These are phyloP conservation scores for Leccinum boreale DNA, from an alignment of 768 basidiomycete genomes.

Conservation along the genomic window DNA sequence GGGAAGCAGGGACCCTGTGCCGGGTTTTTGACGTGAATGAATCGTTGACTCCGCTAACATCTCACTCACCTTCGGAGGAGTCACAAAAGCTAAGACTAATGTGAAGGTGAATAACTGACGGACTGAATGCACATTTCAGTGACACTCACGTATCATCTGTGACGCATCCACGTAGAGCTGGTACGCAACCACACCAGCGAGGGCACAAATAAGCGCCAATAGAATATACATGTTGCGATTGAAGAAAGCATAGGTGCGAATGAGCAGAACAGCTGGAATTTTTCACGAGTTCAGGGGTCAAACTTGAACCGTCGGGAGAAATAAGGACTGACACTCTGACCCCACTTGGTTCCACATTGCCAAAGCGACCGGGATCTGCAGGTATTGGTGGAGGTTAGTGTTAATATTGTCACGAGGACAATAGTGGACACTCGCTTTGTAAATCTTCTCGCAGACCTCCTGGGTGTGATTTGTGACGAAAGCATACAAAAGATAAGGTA, in stretches of 20 bases:
- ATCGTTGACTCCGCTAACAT: background rate
- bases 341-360: constrained; percentile 89
- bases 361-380: constrained; percentile 72
- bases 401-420: background rate
- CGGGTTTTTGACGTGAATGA: constrained; percentile 24
- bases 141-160: constrained; percentile 66
- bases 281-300: constrained; percentile 9
- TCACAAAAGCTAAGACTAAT: constrained; percentile 63
- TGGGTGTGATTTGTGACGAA: constrained; percentile 68
- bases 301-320: background rate
- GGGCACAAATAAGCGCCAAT: constrained; percentile 57
- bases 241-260: constrained; percentile 85
- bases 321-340: constrained; percentile 56
- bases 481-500: constrained; percentile 74
- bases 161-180: constrained; percentile 78
- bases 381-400: background rate
- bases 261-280: constrained; percentile 64
- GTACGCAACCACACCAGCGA: constrained; percentile 74
- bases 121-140: background rate
- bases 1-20: constrained; percentile 72
- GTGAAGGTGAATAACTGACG: constrained; percentile 9
- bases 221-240: constrained; percentile 71
- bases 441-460: constrained; percentile 67
- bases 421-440: constrained; percentile 44
- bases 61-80: constrained; percentile 53